Evolutionary conservation across 306 rosid genomes (phyloP), one percentile per base, ranked within the genome.

Genomic region (Sicyos baderoa): DNA sequence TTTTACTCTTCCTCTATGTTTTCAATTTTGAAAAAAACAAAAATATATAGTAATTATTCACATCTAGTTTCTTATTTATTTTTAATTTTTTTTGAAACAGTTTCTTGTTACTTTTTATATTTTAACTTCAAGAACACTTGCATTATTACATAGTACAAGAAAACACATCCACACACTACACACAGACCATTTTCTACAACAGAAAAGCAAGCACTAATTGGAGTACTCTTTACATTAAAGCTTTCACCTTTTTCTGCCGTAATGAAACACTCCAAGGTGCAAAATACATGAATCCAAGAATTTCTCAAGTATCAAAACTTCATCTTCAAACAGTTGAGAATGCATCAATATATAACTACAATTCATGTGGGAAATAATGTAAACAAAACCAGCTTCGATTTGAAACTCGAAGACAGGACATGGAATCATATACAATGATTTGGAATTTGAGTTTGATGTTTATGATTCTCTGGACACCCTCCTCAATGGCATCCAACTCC

Each of bases 401-500:
- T 60, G 17, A 67, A 52, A 72, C 69, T n/a, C 19, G 23, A 45
- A 65, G 50, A 65, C 49, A 55, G 62, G 57, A 69, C 72, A 88
- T 80, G 92, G 80, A 72, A 65, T 78, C 75, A 59, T 64, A 70
- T 50, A 44, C 18, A 21, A 73, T 29, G 76, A 54, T 75, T 56
- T 35, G 47, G 73, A 45, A 57, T 57, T 76, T 68, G 40, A 18
- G 82, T 54, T 73, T 82, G 60, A 55, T 55, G 71, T 55, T 82
- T 73, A 74, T 84, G 15, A 14, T 84, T 16, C 42, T 81, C 48
- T 76, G 80, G 76, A 78, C 77, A 54, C 65, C 80, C 3, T 25
- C 29, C 57, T 73, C 78, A 49, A 65, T 49, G 75, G 82, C 74
- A 13, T 49, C 57, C 70, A 75, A 74, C 21, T 51, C 61, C 11